These are phyloP conservation scores for Carex arenaria DNA, from an alignment of 202 grass and related monocot genomes.

Conservation along the genomic window DNA sequence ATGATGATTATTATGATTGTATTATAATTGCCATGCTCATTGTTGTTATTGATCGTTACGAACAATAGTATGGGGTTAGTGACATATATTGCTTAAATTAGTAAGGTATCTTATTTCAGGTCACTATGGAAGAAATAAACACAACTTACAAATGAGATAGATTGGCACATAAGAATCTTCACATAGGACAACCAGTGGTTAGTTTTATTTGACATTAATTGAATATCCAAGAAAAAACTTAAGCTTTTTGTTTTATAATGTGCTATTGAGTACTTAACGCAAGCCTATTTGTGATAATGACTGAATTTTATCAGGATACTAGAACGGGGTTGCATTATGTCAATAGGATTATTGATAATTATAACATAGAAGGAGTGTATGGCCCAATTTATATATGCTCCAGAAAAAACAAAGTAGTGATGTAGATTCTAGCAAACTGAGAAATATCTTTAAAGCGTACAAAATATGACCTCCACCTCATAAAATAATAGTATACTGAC, in stretches of 20 bases:
- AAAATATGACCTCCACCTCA: no score
- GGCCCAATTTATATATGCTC: constrained; percentile 89
- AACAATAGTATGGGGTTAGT: neutral
- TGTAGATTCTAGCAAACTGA: no score
- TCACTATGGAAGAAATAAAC: constrained; percentile 88
- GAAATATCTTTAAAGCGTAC: no score
- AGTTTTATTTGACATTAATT: constrained; percentile 24
- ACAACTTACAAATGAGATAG: constrained; percentile 69
- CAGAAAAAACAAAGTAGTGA: no score
- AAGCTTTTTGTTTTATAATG: neutral
- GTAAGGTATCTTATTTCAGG: constrained; percentile 35
- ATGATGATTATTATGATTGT: neutral
- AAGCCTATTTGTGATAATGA: neutral
- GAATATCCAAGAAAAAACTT: neutral
- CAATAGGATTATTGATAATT: constrained; percentile 77
- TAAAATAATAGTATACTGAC: no score
- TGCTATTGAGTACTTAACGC: neutral
- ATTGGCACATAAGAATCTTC: constrained; percentile 83
- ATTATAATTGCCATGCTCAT: neutral
- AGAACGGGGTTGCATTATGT: constrained; percentile 96
- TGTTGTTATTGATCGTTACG: neutral
- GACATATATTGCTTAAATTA: neutral
- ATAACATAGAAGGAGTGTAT: constrained; percentile 75
- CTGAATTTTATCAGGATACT: constrained; percentile 62
- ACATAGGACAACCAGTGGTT: constrained; percentile 84